Base-by-base conservation (phyloP, 2,329 filamentous ascomycete species). In the Verticillium dahliae region DNA sequence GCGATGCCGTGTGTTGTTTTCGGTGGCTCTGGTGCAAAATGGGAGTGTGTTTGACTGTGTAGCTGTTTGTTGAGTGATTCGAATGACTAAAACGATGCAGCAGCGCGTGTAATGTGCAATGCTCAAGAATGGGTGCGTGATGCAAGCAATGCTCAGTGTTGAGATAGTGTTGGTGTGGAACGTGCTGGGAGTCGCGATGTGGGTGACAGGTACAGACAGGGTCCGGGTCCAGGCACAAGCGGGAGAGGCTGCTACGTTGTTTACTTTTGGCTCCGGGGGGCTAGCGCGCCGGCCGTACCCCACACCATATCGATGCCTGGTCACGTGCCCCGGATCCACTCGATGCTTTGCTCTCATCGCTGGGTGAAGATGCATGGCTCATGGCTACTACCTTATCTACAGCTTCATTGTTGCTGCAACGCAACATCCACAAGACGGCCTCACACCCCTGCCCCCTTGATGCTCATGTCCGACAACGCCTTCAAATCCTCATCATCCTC, bases 401-500 rank as follows among this genome's bases (percentile, higher is more conserved):
- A 39, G 38, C 27, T 27, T 27, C 27, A 3, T 27, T 4, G 27
- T 27, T 27, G 27, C 27, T 4, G 3, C 27, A 27, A 27, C 4
- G 27, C 27, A 27, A 27, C 27, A 39, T 6, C 38, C 13, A 39
- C 4, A 9, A 15, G 38, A 15, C 38, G 6, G 13, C 38, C 11
- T 15, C 38, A 39, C 38, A 5, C 6, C 15, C 13, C 13, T n/a
- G 2, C 7, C 15, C 39, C 39, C 15, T 15, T 41, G 13, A 57
- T 38, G 6, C 34, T 14, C 33, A 57, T 13, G 4, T 38, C 18
- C 13, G n/a, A 35, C 10, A 58, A 5, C 37, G 27, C 35, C 56
- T 41, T 58, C 37, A 58, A 13, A 13, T 58, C 56, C 18, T 58
- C 56, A n/a, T 39, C 56, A 31, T 58, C 56, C 56, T 41, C 56